phyloP scores from a whole-genome alignment of 2,329 filamentous ascomycete genomes.

The Aspergillus uvarum region DNA sequence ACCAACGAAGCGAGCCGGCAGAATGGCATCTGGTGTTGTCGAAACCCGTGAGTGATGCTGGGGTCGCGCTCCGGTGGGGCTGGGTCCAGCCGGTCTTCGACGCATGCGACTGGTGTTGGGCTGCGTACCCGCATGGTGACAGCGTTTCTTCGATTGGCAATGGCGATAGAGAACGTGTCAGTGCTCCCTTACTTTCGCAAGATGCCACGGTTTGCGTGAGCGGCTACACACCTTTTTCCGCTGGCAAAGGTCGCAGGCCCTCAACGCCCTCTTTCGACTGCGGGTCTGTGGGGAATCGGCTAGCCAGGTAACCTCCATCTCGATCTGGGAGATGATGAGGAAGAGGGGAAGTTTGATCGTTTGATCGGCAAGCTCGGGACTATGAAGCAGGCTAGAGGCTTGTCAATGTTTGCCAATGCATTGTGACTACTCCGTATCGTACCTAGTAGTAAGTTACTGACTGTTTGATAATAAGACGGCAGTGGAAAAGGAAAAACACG shows the following conservation, averaged over 20 bases:
- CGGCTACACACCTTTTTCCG: constrained; percentile 29
- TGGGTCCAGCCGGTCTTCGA: not conserved
- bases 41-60: not conserved
- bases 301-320: constrained; percentile 39
- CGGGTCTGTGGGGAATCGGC: constrained; percentile 36
- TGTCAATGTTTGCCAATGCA: too few relatives aligned
- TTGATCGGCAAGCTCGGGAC: too few relatives aligned
- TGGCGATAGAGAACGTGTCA: not conserved
- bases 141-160: constrained; percentile 30
- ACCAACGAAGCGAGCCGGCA: constrained; percentile 39
- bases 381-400: too few relatives aligned
- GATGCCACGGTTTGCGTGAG: too few relatives aligned
- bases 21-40: not conserved
- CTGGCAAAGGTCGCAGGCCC: constrained; percentile 34
- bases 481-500: too few relatives aligned
- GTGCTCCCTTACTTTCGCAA: not conserved
- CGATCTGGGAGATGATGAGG: not conserved
- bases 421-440: too few relatives aligned
- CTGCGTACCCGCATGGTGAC: constrained; percentile 27
- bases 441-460: too few relatives aligned
- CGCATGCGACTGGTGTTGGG: constrained; percentile 1
- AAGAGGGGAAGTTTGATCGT: too few relatives aligned
- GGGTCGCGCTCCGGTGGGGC: not conserved
- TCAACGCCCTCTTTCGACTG: constrained; percentile 30
- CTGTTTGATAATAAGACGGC: too few relatives aligned